Conservation (phyloP, 495 filamentous ascomycete species). For the Penicillium cinerascens region DNA sequence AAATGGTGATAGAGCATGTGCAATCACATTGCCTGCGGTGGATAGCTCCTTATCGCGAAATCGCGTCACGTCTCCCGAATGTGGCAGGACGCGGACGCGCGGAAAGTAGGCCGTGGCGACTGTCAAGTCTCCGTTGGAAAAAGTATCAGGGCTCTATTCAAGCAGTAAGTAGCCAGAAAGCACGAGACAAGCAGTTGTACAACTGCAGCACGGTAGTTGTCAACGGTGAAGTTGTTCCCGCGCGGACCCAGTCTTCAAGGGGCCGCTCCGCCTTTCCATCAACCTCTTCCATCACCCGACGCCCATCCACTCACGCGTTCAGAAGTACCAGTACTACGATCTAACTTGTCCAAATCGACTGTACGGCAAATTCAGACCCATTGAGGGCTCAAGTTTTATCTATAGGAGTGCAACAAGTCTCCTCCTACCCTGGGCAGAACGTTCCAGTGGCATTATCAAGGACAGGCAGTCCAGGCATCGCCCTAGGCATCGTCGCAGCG, state of each 20-base stretch:
- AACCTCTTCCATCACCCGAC: constrained; percentile 12
- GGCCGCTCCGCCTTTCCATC: constrained; percentile 12
- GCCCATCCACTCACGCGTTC: neutral
- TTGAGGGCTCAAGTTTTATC: neutral
- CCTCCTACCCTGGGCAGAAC: neutral
- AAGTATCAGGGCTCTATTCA: neutral
- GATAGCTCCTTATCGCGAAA: neutral
- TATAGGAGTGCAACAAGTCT: neutral
- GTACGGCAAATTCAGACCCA: neutral
- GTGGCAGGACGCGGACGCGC: neutral
- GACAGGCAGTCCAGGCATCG: neutral
- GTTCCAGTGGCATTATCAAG: neutral
- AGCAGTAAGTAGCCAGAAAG: neutral
- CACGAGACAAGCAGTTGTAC: neutral
- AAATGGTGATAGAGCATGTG: neutral
- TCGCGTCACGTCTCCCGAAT: neutral
- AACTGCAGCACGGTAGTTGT: neutral
- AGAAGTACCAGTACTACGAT: neutral
- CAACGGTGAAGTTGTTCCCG: constrained; percentile 8
- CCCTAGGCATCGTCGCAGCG: neutral
- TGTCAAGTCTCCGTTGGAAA: neutral
- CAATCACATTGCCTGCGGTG: neutral
- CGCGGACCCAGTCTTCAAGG: constrained; percentile 11
- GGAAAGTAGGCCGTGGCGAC: neutral
- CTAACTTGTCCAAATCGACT: neutral